Conservation (phyloP, 306 rosid species). For the Dalbergia cultrata region DNA sequence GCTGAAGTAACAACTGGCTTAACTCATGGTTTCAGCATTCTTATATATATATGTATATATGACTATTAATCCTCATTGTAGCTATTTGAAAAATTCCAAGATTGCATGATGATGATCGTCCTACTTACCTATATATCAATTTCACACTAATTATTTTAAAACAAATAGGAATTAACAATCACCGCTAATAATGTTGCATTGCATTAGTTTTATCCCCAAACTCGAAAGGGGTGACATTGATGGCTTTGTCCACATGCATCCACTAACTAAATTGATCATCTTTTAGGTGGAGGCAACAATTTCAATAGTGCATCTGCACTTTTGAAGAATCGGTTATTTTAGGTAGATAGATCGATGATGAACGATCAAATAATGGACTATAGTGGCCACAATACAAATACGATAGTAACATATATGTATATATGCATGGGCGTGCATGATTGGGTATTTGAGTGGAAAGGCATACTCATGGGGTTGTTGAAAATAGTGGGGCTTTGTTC, state of each 20-base stretch:
- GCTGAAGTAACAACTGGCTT: constrained; percentile 29
- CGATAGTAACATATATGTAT: neutral
- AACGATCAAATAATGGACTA: constrained; percentile 32
- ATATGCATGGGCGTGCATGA: constrained; percentile 41
- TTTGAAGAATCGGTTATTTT: constrained; percentile 23
- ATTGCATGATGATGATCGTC: neutral
- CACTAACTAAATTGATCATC: constrained; percentile 34
- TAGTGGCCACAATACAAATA: constrained; percentile 25
- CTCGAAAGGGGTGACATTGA: constrained; percentile 31
- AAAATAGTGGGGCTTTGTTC: constrained; percentile 36
- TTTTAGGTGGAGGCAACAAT: constrained; percentile 41
- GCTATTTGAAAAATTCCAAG: constrained; percentile 10
- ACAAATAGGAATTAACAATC: neutral
- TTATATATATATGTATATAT: neutral
- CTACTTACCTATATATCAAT: constrained; percentile 1
- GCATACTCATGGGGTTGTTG: constrained; percentile 42
- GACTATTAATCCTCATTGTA: neutral
- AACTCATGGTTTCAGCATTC: neutral
- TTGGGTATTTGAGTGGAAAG: constrained; percentile 34
- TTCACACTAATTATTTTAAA: neutral
- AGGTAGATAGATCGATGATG: constrained; percentile 12
- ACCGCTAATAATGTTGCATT: constrained; percentile 5
- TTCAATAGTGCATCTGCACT: constrained; percentile 31
- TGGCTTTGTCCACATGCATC: constrained; percentile 46
- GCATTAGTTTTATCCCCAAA: constrained; percentile 1